These are phyloP conservation scores for Tylopilus rubrobrunneus DNA, from an alignment of 768 basidiomycete species.

Conservation along the genomic window DNA sequence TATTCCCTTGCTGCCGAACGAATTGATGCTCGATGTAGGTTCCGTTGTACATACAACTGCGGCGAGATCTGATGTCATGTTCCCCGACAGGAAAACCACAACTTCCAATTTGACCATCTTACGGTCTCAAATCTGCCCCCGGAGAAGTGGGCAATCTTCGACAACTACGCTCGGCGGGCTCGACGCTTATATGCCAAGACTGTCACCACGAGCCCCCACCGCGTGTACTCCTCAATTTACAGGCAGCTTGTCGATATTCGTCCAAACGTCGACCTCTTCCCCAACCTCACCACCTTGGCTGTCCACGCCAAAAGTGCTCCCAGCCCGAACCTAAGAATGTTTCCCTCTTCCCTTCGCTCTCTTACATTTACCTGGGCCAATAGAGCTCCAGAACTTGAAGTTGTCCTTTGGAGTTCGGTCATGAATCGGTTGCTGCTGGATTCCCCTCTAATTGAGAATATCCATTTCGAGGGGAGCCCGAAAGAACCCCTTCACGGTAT, in stretches of 20 bases:
- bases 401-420: constrained; percentile 18
- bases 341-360: constrained; percentile 22
- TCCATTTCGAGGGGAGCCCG: constrained; percentile 25
- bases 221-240: constrained; percentile 25
- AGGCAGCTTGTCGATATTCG: constrained; percentile 19
- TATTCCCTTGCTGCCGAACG: constrained; percentile 17
- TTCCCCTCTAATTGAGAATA: constrained; percentile 18
- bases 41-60: neutral
- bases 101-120: constrained; percentile 11
- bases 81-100: constrained; percentile 16
- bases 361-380: constrained; percentile 22
- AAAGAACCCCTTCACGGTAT: constrained; percentile 15
- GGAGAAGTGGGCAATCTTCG: constrained; percentile 18
- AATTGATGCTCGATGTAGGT: constrained; percentile 21
- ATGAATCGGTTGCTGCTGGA: constrained; percentile 19
- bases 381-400: constrained; percentile 11
- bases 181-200: constrained; percentile 24
- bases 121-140: constrained; percentile 4
- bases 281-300: constrained; percentile 14
- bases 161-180: constrained; percentile 21
- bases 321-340: constrained; percentile 12
- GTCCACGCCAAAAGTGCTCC: constrained; percentile 17
- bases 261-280: constrained; percentile 24
- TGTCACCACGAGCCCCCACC: constrained; percentile 24
- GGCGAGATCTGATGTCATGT: constrained; percentile 5